These are phyloP conservation scores for Helotiales sp. DNA, from an alignment of 2,329 filamentous ascomycete genomes.

Conservation along the genomic window DNA sequence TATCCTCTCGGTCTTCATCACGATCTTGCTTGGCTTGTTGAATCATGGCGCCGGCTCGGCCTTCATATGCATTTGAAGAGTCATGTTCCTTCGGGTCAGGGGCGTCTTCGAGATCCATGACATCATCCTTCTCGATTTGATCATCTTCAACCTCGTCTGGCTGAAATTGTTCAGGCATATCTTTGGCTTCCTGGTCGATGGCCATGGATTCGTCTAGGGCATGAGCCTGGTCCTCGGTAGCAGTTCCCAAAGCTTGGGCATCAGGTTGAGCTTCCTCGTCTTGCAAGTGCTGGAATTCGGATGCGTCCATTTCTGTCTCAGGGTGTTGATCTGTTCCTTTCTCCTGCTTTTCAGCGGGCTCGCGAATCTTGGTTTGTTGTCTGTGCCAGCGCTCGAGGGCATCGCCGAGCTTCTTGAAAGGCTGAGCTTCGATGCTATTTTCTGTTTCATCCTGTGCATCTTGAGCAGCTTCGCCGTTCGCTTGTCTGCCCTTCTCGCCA, in stretches of 20 bases:
- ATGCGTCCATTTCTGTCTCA: conserved; percentile 65
- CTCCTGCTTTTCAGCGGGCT: conserved; percentile 52
- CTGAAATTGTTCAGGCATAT: conserved; percentile 54
- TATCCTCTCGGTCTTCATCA: conserved; percentile 50
- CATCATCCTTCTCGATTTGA: conserved; percentile 45
- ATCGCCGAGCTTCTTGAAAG: conserved; percentile 94
- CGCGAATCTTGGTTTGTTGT: conserved; percentile 76
- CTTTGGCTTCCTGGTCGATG: conserved; percentile 67
- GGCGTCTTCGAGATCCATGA: conserved; percentile 42
- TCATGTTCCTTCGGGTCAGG: conserved; percentile 42
- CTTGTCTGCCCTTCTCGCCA: conserved; percentile 51
- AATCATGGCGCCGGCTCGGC: conserved; percentile 58
- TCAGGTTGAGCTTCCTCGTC: conserved; percentile 82
- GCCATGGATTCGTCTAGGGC: conserved; percentile 88
- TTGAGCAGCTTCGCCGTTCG: conserved; percentile 41
- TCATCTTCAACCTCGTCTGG: conserved; percentile 43
- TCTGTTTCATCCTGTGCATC: conserved; percentile 38
- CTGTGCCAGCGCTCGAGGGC: conserved; percentile 91
- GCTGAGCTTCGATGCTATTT: conserved; percentile 54
- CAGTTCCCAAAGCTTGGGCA: conserved; percentile 86
- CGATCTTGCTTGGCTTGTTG: conserved; percentile 44
- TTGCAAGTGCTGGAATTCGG: conserved; percentile 91
- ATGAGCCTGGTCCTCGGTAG: conserved; percentile 82
- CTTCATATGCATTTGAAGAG: conserved; percentile 52
- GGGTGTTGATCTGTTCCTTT: conserved; percentile 33